Conservation (phyloP, 768 basidiomycete species). For the Exidia glandulosa region DNA sequence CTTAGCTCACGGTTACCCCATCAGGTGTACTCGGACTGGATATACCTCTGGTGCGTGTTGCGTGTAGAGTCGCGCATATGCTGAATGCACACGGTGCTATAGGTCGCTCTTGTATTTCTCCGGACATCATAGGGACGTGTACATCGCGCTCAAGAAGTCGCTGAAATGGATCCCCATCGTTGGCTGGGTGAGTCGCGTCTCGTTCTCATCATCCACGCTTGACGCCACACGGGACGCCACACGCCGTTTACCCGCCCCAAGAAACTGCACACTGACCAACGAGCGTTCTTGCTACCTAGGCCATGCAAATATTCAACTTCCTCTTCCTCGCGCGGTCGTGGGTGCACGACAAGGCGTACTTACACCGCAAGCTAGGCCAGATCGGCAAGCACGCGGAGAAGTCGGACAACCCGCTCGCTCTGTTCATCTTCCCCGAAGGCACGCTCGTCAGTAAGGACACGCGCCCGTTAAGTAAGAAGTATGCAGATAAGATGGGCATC, state of each 20-base stretch:
- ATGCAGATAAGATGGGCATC: slow-evolving; percentile 78
- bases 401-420: slow-evolving; percentile 60
- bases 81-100: slow-evolving; percentile 52
- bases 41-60: not conserved
- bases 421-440: slow-evolving; percentile 92
- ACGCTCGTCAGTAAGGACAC: slow-evolving; percentile 86
- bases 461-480: slow-evolving; percentile 73
- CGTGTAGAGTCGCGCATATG: slow-evolving; percentile 36
- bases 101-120: slow-evolving; percentile 69
- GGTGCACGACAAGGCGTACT: slow-evolving; percentile 67
- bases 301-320: slow-evolving; percentile 90
- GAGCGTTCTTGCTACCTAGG: slow-evolving; percentile 34
- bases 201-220: not conserved
- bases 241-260: not conserved
- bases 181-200: slow-evolving; percentile 58
- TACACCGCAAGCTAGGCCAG: slow-evolving; percentile 53
- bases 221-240: not conserved
- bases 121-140: slow-evolving; percentile 57
- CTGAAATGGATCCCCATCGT: slow-evolving; percentile 77
- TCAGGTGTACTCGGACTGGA: not conserved
- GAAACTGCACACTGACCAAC: not conserved
- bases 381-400: slow-evolving; percentile 61
- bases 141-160: slow-evolving; percentile 88
- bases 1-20: not conserved
- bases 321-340: slow-evolving; percentile 89